Conservation (phyloP, 768 basidiomycete species). For the Holtermannia corniformis region DNA sequence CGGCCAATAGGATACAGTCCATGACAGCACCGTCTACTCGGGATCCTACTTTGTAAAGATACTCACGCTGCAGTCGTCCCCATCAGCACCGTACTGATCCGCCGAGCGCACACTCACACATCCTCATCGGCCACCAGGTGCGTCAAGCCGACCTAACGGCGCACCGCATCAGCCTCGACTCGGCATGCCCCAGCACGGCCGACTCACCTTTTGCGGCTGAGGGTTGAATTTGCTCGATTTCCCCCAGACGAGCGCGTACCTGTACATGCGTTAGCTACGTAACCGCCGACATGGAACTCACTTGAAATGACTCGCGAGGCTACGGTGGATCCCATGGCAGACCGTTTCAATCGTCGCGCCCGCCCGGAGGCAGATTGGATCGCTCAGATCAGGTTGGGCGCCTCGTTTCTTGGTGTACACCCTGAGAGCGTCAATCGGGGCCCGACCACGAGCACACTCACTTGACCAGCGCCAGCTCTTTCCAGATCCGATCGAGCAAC, state of each 20-base stretch:
- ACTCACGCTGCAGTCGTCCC: constrained; percentile 34
- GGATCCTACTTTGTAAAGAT: constrained; percentile 38
- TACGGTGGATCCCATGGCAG: constrained; percentile 85
- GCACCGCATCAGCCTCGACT: not conserved
- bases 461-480: constrained; percentile 38
- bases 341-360: constrained; percentile 94
- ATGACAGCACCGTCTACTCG: too few species aligned
- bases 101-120: constrained; percentile 27
- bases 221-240: constrained; percentile 89
- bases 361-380: constrained; percentile 73
- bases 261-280: constrained; percentile 1
- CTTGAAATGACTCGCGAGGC: constrained; percentile 80
- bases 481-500: constrained; percentile 46
- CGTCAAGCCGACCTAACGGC: constrained; percentile 54
- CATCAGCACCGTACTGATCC: not conserved
- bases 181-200: not conserved
- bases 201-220: constrained; percentile 67
- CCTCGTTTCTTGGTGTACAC: constrained; percentile 97
- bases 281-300: constrained; percentile 8
- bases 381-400: constrained; percentile 78
- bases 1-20: too few species aligned
- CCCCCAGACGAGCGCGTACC: constrained; percentile 89
- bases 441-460: constrained; percentile 6
- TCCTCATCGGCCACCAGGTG: constrained; percentile 58
- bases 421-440: constrained; percentile 51